Evolutionary conservation across 495 filamentous ascomycete species (phyloP).

Genomic region (Aspergillus carlsbadensis): DNA sequence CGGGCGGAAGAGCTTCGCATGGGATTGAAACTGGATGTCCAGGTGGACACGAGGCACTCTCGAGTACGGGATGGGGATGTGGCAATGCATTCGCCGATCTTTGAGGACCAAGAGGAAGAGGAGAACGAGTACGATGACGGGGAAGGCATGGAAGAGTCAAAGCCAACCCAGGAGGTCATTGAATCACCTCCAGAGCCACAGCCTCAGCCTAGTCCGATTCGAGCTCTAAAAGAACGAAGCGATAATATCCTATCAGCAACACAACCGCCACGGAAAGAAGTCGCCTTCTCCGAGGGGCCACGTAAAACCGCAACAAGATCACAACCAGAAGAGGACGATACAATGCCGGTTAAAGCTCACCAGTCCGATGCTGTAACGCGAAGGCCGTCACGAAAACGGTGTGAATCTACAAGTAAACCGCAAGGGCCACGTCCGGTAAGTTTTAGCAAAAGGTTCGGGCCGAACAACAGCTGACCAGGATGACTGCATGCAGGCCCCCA

Average conservation of each 20-base stretch:
- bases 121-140: slow-evolving; percentile 38
- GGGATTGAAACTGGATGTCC: slow-evolving; percentile 66
- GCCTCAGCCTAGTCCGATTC: slow-evolving; percentile 24
- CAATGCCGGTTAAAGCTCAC: slow-evolving; percentile 38
- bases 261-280: slow-evolving; percentile 38
- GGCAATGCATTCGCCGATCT: slow-evolving; percentile 44
- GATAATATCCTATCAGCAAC: slow-evolving; percentile 35
- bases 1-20: slow-evolving; percentile 80
- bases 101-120: slow-evolving; percentile 52
- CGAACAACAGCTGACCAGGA: slow-evolving; percentile 1
- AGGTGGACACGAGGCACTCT: slow-evolving; percentile 52
- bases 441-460: slow-evolving; percentile 5
- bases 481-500: slow-evolving; percentile 18
- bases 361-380: slow-evolving; percentile 36
- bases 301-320: slow-evolving; percentile 36
- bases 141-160: slow-evolving; percentile 37
- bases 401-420: slow-evolving; percentile 31
- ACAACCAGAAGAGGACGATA: slow-evolving; percentile 33
- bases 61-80: slow-evolving; percentile 19
- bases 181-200: slow-evolving; percentile 16
- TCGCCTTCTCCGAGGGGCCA: slow-evolving; percentile 42
- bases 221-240: slow-evolving; percentile 43
- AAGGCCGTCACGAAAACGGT: slow-evolving; percentile 32
- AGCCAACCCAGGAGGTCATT: not conserved
- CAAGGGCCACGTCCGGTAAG: slow-evolving; percentile 37